Base-by-base conservation (phyloP, 768 basidiomycete species). In the Lentinus tigrinus region DNA sequence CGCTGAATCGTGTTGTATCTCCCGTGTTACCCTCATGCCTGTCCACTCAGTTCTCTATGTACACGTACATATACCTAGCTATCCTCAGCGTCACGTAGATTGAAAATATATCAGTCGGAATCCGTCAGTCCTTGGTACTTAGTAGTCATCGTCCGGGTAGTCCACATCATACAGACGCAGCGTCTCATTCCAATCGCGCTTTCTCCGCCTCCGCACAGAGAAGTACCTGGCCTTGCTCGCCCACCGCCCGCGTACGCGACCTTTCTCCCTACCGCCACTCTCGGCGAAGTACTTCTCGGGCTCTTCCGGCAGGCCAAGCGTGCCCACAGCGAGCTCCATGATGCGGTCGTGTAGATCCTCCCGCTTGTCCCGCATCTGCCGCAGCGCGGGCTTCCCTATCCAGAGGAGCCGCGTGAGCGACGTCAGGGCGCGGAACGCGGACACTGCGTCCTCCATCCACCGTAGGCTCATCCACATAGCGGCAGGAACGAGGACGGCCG, bases 161-260 rank as follows among this genome's bases (percentile, higher is more conserved):
- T 93, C 91, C 17, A 91, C 87, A 60, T 93, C 91, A 62, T 92
- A 93, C 54, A 91, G 72, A 47, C 91, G 77, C 46, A 94, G 72
- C 4, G 87, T 91, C 73, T 94, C 92, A 64, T 92, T 92, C 92
- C 93, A 94, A 65, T 94, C 93, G 62, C 91, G 81, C 72, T 94
- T 94, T 62, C 91, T 77, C 65, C 92, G 74, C 60, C 91, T 75
- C 57, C 80, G 81, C 56, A 94, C 77, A 19, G 91, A 93, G 68
- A 94, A 94, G 67, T 93, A 94, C 63, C 84, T 80, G 38, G 83
- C 75, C 27, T 79, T 77, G 58, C 87, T 85, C 60, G 88, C 88
- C 91, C 90, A 91, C 7, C 69, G 66, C 13, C 84, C 82, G 55
- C 77, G 72, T 42, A 89, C 83, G 26, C 89, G 78, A 0, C 91